Conservation (phyloP, 2,329 filamentous ascomycete genomes). For the Myriosclerotinia curreyana region DNA sequence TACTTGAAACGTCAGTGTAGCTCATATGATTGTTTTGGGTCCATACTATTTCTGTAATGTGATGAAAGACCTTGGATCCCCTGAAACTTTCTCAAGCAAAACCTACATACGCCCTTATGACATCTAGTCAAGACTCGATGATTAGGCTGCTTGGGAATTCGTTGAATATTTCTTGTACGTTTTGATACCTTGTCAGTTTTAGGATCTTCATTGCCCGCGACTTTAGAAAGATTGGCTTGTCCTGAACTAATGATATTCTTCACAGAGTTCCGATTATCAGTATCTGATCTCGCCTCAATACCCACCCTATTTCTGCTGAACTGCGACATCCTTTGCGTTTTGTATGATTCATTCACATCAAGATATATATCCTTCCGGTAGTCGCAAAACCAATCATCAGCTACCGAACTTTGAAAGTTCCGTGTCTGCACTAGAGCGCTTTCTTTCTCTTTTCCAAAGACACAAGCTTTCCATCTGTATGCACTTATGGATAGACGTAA, state of each 20-base stretch:
- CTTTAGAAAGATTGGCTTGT: not conserved
- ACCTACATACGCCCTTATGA: not conserved
- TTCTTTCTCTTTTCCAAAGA: not conserved
- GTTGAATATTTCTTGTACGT: not conserved
- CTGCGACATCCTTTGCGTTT: not conserved
- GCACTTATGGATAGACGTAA: not conserved
- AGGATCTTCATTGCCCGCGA: not conserved
- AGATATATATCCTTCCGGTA: not conserved
- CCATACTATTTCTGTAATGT: not conserved
- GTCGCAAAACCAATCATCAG: not conserved
- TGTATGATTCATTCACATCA: not conserved
- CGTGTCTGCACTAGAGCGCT: conserved; percentile 3
- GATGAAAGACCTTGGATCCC: not conserved
- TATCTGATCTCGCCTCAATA: too few species aligned
- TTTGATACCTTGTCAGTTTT: not conserved
- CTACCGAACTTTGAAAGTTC: not conserved
- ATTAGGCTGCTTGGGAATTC: not conserved
- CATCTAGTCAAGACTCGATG: not conserved
- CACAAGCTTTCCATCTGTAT: not conserved
- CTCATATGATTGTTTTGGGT: too few species aligned
- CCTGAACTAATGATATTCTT: not conserved
- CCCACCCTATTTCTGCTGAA: not conserved
- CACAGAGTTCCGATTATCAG: not conserved
- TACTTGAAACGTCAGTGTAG: not conserved
- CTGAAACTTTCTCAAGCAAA: not conserved